Evolutionary conservation across 495 filamentous ascomycete species (phyloP), one percentile per base, ranked within the genome.

Genomic region (Penicillium chermesinum): DNA sequence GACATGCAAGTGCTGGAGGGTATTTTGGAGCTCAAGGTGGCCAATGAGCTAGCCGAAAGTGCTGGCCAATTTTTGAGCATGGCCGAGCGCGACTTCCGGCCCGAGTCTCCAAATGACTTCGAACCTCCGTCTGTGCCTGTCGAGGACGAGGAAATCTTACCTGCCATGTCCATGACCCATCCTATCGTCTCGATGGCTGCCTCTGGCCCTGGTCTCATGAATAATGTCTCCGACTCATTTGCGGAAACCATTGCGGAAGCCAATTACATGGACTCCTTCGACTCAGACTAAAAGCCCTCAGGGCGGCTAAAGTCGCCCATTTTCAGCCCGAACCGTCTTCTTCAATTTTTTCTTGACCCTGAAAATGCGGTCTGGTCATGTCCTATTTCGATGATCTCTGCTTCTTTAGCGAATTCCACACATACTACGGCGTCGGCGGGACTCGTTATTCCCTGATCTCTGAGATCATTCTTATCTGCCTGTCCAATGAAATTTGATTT

Each of bases 31-130:
- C 52, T 55, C 22, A 73, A 73, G 44, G 46, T 72, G 3, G 71
- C 73, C n/a, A 70, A 75, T 50, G 66, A 73, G 49, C 55, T 71
- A 33, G 72, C 70, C 10, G 73, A 74, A 45, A 69, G 55, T 52
- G 72, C 67, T 0, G 69, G 72, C 10, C 64, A 75, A 38, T 76
- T 75, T 55, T 67, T 75, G 37, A 62, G 55, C 39, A 38, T 46
- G 17, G 44, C 72, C 13, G 64, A 67, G 27, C 38, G 48, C 14
- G 49, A 38, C 22, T 45, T 47, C 35, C 48, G 52, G 41, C 36
- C 46, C 13, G 20, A 18, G 25, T 22, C 27, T 44, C 9, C 19
- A 15, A 13, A 32, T 17, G 14, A 9, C 16, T 38, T 41, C 14
- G 32, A 51, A 13, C 22, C 44, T 17, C 38, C 12, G n/a, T 17